Evolutionary conservation across 129 eudicot species (phyloP), one percentile per base, ranked within the genome.

Genomic region (Calendula officinalis): DNA sequence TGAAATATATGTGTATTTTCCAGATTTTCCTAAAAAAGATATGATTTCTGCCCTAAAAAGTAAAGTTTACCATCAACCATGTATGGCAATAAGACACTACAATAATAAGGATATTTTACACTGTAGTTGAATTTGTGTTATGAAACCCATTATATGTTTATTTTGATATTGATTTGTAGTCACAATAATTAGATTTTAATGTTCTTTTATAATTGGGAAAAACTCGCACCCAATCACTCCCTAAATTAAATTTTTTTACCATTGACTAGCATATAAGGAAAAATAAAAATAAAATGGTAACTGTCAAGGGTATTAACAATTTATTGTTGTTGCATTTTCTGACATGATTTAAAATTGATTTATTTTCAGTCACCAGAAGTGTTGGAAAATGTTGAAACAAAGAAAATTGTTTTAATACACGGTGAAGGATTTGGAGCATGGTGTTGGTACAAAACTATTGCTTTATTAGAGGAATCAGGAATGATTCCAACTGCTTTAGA

Each of bases 371-470:
- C 74, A 60, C 84, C 86, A 7, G 99, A 94, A 36, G 49, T 71
- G 52, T 75, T 89, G 83, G 99, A 94, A 30, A 89, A 82, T 57
- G 55, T 94, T 52, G 84, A 81, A 72, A 82, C 86, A 48, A 88
- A 83, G 78, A 86, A 81, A 60, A 17, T 94, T 57, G 84, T 94
- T 67, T 71, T 94, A 78, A 77, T 94, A 46, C 99, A 94, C 30
- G 99, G 99, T 45, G 99, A 89, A 81, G 99, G 99, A 36, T 89
- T 94, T 58, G 99, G 99, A 66, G 99, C 99, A 70, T 94, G 99
- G 99, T 89, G 99, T 67, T 94, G 99, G 99, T 94, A 94, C 75
- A 94, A 94, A 78, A 94, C 75, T 59, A 86, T 94, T 72, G 86
- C 97, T 44, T 71, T 82, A 12, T 78, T 94, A 64, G 97, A 94